Percentiles rank a stretch among this genome's conserved stretches.
phyloP scores from a whole-genome alignment of 2,329 filamentous ascomycete genomes.

The Magnaporthiopsis poae region DNA sequence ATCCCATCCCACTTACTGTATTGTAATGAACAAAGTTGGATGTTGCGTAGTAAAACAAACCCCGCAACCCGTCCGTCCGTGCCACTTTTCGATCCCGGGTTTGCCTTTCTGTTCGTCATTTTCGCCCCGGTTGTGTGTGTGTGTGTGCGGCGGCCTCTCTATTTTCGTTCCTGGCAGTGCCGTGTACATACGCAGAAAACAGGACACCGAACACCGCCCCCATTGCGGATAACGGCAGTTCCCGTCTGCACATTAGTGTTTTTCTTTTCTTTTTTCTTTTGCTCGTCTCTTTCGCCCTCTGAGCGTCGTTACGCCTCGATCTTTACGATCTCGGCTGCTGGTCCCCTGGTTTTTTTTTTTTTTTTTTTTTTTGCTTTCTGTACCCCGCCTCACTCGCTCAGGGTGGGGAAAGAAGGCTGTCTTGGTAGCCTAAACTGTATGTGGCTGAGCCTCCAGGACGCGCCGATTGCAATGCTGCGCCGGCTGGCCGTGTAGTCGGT shows the following conservation, averaged over 20 bases:
- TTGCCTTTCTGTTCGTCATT: background rate
- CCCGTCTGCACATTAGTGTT: background rate
- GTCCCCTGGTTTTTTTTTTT: too few species aligned
- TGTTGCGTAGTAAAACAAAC: too few species aligned
- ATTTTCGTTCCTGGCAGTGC: too few species aligned
- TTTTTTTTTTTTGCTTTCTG: too few species aligned
- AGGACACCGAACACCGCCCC: background rate
- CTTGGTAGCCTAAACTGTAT: background rate
- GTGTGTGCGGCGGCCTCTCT: background rate
- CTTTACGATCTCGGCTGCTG: background rate
- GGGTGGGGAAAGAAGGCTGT: background rate
- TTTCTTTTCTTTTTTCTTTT: background rate
- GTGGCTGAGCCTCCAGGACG: background rate
- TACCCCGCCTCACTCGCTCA: background rate
- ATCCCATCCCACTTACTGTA: too few species aligned
- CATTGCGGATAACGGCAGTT: background rate
- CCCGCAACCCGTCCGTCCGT: too few species aligned
- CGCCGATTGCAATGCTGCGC: background rate
- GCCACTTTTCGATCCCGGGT: background rate
- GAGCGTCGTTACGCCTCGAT: too few species aligned
- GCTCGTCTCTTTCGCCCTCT: background rate
- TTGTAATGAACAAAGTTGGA: too few species aligned
- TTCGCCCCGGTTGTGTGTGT: background rate
- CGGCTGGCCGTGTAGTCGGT: background rate
- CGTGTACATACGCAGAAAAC: background rate